phyloP scores from a whole-genome alignment of 371 early-diverging fungal genomes.

The Mucor racemosus region DNA sequence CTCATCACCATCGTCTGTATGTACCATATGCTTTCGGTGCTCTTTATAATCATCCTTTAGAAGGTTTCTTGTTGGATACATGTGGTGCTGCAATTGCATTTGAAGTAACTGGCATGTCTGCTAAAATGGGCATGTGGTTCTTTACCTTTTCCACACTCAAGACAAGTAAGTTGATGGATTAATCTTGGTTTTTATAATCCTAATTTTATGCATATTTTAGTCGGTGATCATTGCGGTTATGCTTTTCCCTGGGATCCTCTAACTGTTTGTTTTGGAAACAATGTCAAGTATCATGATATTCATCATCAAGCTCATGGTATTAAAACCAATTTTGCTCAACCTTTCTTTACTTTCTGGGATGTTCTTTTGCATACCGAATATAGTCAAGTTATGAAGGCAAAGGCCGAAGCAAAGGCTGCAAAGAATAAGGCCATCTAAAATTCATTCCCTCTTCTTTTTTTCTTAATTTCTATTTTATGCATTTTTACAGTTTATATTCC shows the following conservation, averaged over 20 bases:
- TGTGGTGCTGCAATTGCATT: slow-evolving; percentile 71
- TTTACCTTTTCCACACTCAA: slow-evolving; percentile 74
- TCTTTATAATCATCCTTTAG: slow-evolving; percentile 78
- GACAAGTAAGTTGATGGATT: slow-evolving; percentile 47
- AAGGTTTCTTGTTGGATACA: slow-evolving; percentile 78
- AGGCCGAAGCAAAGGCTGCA: slow-evolving; percentile 19
- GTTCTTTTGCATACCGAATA: slow-evolving; percentile 54
- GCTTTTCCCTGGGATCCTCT: slow-evolving; percentile 73
- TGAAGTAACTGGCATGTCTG: slow-evolving; percentile 70
- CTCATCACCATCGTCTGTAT: slow-evolving; percentile 75
- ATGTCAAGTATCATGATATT: slow-evolving; percentile 69
- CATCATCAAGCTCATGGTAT: slow-evolving; percentile 65
- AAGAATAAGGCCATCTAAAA: slow-evolving; percentile 12
- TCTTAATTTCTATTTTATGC: neutral
- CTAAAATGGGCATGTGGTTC: slow-evolving; percentile 67
- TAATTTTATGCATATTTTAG: slow-evolving; percentile 18
- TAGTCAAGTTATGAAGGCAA: slow-evolving; percentile 34
- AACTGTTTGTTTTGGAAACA: slow-evolving; percentile 63
- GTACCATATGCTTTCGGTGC: slow-evolving; percentile 79
- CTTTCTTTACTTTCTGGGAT: slow-evolving; percentile 81
- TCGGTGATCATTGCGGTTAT: slow-evolving; percentile 81
- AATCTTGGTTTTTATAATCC: neutral
- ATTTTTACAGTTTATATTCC: neutral
- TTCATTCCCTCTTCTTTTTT: neutral
- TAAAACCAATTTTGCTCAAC: slow-evolving; percentile 65